Base-by-base conservation (phyloP, 768 basidiomycete species). In the Dioszegia aurantiaca region DNA sequence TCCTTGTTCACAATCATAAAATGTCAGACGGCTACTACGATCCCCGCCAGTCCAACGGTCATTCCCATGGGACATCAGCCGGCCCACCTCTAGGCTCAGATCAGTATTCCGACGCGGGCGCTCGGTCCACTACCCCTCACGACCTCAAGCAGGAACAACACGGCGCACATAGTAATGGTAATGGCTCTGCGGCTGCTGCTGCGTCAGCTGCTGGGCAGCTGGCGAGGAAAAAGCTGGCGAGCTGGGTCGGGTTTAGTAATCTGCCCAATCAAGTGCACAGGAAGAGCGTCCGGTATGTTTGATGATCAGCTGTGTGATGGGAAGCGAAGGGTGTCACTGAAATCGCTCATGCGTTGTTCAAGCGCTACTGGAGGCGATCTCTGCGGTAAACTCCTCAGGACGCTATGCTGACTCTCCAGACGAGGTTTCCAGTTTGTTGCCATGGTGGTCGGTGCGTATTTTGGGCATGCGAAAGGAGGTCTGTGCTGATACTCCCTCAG, bases 251-350 rank as follows among this genome's bases (percentile, higher is more conserved):
- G 33, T 78, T 99, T 75, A 90, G 93, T 75, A 98, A 95, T 78
- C 83, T 99, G 49, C 95, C 95, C 48, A 98, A 99, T 83, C 95
- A 99, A 79, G 94, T 98, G 43, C 95, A 99, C 80, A 87, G 95
- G 79, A 90, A 95, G 81, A 94, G 91, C 71, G 88, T 95, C 46
- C 84, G 91, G 81, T 97, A 92, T 80, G 94, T 61, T 28, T 4
- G 23, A 23, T 48, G 44, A 46, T 42, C 21, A n/a, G 48, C 14
- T 19, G 30, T 30, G 30, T 19, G n/a, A 16, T 4, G 24, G 17
- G 24, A 27, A 49, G 48, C 9, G 48, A 2, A 4, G 14, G 26
- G n/a, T n/a, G n/a, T n/a, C n/a, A n/a, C n/a, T n/a, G n/a, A n/a
- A n/a, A n/a, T n/a, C n/a, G n/a, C n/a, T n/a, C n/a, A n/a, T n/a